Percentiles rank a stretch among this genome's conserved stretches.
Evolutionary conservation across 2,329 filamentous ascomycete species (phyloP).

Genomic region (Botrytis cinerea): DNA sequence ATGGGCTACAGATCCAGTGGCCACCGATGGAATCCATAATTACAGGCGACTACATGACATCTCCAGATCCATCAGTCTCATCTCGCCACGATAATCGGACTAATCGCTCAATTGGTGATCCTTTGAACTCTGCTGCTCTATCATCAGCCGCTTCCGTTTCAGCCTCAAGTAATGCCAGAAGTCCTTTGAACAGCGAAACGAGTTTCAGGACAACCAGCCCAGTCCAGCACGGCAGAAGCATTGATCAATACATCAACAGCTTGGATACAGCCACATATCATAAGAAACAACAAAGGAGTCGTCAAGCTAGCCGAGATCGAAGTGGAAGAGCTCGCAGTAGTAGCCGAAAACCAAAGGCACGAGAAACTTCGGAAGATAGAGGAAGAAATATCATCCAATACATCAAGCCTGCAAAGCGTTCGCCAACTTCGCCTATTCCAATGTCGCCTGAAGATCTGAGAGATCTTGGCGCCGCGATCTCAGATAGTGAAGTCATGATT

Average conservation of each 20-base stretch:
- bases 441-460: constrained; percentile 90
- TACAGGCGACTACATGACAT: constrained; percentile 54
- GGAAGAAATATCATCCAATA: constrained; percentile 60
- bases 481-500: constrained; percentile 38
- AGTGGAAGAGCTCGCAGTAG: constrained; percentile 48
- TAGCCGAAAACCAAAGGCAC: constrained; percentile 52
- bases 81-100: constrained; percentile 50
- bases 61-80: constrained; percentile 56
- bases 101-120: constrained; percentile 10
- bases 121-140: constrained; percentile 43
- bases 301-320: constrained; percentile 48
- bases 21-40: constrained; percentile 54
- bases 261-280: constrained; percentile 74
- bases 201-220: constrained; percentile 54
- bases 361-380: constrained; percentile 69
- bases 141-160: constrained; percentile 59
- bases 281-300: constrained; percentile 52
- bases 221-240: constrained; percentile 62
- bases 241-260: constrained; percentile 85
- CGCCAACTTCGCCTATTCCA: constrained; percentile 86
- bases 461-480: constrained; percentile 52
- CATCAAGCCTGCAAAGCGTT: constrained; percentile 77
- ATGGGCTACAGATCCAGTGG: constrained; percentile 67
- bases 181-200: constrained; percentile 45
- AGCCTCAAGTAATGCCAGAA: constrained; percentile 50